Evolutionary conservation across 345 rosid species (phyloP).

Genomic region (Kandelia obovata): DNA sequence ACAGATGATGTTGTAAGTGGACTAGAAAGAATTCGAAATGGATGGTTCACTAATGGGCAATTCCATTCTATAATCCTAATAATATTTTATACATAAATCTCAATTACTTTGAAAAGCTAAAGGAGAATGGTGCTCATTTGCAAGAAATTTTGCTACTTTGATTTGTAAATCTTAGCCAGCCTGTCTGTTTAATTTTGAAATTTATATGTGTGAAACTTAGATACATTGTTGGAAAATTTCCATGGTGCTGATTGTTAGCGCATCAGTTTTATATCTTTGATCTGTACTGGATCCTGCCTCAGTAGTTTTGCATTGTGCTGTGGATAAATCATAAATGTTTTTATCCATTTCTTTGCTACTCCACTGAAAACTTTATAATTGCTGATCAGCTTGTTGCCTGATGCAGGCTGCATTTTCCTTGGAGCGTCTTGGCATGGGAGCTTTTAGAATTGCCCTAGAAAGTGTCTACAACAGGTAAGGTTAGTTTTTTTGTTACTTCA

Average conservation of each 20-base stretch:
- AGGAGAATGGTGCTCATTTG: neutral
- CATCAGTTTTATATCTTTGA: neutral
- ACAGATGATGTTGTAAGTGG: neutral
- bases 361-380: neutral
- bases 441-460: slow-evolving; percentile 48
- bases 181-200: slow-evolving; percentile 3
- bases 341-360: neutral
- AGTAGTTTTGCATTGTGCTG: neutral
- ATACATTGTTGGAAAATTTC: neutral
- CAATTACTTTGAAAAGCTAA: neutral
- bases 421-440: slow-evolving; percentile 45
- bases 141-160: neutral
- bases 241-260: too few species aligned
- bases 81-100: too few species aligned
- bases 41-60: neutral
- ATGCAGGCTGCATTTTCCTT: slow-evolving; percentile 44
- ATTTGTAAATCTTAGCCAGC: neutral
- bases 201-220: neutral
- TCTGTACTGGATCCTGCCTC: neutral
- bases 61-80: neutral
- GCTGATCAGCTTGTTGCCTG: neutral
- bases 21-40: neutral
- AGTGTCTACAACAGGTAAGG: slow-evolving; percentile 44
- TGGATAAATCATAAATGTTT: slow-evolving; percentile 1
- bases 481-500: neutral